Percentiles rank a stretch among this genome's conserved stretches.
Conservation (phyloP, 495 filamentous ascomycete species). For the Hypoxylon subgilvum region DNA sequence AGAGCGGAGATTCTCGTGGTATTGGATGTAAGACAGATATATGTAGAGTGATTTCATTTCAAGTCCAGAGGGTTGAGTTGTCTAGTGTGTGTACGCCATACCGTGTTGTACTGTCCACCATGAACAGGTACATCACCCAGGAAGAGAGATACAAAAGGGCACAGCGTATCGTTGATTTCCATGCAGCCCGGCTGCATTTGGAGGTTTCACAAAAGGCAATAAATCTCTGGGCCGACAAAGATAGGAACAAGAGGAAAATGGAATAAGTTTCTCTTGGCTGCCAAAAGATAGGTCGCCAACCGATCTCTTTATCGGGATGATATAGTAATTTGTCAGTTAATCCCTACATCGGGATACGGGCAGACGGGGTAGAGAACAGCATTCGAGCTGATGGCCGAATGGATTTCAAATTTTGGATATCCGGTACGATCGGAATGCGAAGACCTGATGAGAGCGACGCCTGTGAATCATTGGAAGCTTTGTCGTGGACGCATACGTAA, state of each 20-base stretch:
- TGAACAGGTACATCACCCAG: conserved; percentile 11
- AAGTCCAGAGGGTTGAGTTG: conserved; percentile 12
- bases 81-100: conserved; percentile 20
- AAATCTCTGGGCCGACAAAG: conserved; percentile 9
- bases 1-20: conserved; percentile 23
- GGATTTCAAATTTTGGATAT: too few species aligned
- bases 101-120: conserved; percentile 17
- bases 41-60: conserved; percentile 31
- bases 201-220: conserved; percentile 3
- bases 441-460: background rate
- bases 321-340: background rate
- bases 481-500: conserved; percentile 17
- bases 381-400: too few species aligned
- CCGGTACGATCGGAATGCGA: conserved; percentile 29
- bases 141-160: conserved; percentile 19
- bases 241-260: too few species aligned
- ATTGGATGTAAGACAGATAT: background rate
- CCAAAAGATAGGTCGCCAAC: background rate
- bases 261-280: conserved; percentile 6
- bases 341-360: too few species aligned
- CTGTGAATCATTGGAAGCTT: background rate
- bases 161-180: conserved; percentile 1
- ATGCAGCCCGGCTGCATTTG: conserved; percentile 12
- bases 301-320: background rate
- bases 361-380: too few species aligned